Conservation (phyloP, 2,329 filamentous ascomycete genomes). For the Dichotomopilus funicola region DNA sequence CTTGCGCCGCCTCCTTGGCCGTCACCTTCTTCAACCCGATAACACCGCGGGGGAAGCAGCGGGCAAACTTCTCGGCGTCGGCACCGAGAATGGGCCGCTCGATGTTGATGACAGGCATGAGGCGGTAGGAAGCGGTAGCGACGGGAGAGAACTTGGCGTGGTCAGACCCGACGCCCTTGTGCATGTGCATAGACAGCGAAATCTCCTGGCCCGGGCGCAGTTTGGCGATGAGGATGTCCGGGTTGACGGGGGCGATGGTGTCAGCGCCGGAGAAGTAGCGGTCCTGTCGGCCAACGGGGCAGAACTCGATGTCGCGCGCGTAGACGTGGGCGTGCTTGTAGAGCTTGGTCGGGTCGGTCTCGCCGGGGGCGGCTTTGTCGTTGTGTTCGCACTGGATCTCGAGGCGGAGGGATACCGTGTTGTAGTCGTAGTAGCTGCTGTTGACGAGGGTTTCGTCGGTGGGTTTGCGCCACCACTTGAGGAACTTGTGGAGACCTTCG, state of each 20-base stretch:
- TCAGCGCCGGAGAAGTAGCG: constrained; percentile 62
- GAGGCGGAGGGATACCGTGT: constrained; percentile 76
- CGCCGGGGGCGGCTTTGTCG: constrained; percentile 59
- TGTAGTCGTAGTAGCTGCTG: constrained; percentile 66
- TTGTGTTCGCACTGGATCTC: constrained; percentile 77
- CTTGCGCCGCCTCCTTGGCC: constrained; percentile 52
- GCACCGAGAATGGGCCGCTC: constrained; percentile 72
- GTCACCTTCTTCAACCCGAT: constrained; percentile 73
- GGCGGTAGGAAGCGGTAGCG: constrained; percentile 85
- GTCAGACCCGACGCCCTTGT: constrained; percentile 89
- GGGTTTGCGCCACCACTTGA: constrained; percentile 76
- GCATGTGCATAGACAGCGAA: constrained; percentile 81
- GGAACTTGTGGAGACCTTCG: constrained; percentile 66
- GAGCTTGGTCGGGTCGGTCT: constrained; percentile 74
- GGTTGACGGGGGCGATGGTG: constrained; percentile 71
- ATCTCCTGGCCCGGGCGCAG: constrained; percentile 85
- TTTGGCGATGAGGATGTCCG: constrained; percentile 91
- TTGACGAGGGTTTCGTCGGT: constrained; percentile 53
- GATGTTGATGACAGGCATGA: constrained; percentile 85
- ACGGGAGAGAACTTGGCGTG: constrained; percentile 97
- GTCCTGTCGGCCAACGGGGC: constrained; percentile 66
- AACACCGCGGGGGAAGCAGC: constrained; percentile 85
- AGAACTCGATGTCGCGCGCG: constrained; percentile 69
- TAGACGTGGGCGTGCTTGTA: constrained; percentile 84
- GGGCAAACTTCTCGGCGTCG: constrained; percentile 82